Percentiles rank a stretch among this genome's conserved stretches.
phyloP scores from a whole-genome alignment of 176 grass and related monocot species.

The Cymbopogon citratus region DNA sequence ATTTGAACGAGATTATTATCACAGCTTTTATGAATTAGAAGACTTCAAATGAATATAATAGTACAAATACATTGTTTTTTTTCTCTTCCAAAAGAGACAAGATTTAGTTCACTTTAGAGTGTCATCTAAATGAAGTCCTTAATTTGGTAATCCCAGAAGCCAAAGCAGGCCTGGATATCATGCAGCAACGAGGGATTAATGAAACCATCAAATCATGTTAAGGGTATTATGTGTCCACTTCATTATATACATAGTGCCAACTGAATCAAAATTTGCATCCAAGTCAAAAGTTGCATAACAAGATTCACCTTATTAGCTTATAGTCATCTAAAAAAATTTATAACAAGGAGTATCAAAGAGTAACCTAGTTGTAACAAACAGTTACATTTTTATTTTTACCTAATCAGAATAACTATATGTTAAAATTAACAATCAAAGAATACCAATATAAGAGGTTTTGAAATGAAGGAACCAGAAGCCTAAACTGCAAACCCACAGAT shows the following conservation, averaged over 20 bases:
- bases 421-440: background rate
- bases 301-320: background rate
- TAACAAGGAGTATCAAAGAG: background rate
- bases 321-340: background rate
- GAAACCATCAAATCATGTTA: background rate
- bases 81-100: background rate
- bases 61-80: background rate
- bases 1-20: background rate
- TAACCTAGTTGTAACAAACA: background rate
- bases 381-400: background rate
- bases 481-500: conserved; percentile 13
- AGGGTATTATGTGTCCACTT: background rate
- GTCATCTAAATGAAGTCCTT: conserved; percentile 8
- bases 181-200: background rate
- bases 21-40: background rate
- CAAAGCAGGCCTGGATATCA: background rate
- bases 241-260: background rate
- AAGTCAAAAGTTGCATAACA: background rate
- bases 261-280: background rate
- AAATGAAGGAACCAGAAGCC: background rate
- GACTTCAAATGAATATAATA: background rate
- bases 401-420: background rate
- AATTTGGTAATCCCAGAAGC: background rate
- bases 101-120: background rate
- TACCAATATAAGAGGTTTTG: background rate